These are phyloP conservation scores for Starmerella asiatica DNA, from an alignment of 805 yeast species.

Conservation along the genomic window DNA sequence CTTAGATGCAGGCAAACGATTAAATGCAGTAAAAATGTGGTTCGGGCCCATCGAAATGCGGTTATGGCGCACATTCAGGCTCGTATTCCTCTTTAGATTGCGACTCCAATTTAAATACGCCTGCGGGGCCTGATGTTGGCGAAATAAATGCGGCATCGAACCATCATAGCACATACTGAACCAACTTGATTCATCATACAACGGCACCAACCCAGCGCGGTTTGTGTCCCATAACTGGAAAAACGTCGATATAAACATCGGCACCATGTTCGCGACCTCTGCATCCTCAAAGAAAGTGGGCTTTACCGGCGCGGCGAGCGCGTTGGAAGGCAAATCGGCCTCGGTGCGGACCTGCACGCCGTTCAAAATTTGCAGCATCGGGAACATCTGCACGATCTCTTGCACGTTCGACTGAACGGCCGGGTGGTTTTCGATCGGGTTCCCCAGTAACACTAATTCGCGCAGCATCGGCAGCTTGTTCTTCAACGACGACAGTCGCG, in stretches of 20 bases:
- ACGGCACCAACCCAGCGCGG: constrained; percentile 50
- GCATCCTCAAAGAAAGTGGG: constrained; percentile 72
- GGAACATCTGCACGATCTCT: constrained; percentile 61
- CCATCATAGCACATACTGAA: constrained; percentile 72
- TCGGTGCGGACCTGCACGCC: constrained; percentile 70
- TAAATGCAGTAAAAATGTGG: constrained; percentile 46
- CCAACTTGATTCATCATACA: constrained; percentile 73
- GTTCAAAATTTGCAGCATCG: constrained; percentile 66
- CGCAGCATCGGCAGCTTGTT: constrained; percentile 59
- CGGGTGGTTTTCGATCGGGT: constrained; percentile 47
- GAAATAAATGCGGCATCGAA: constrained; percentile 41
- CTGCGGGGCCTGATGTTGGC: constrained; percentile 1
- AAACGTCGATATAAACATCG: constrained; percentile 66
- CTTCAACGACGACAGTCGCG: constrained; percentile 58
- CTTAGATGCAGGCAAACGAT: constrained; percentile 59
- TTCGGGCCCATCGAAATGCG: constrained; percentile 59
- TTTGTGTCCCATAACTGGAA: constrained; percentile 71
- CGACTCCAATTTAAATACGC: constrained; percentile 14
- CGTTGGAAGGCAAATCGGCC: constrained; percentile 32
- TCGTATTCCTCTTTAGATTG: constrained; percentile 51
- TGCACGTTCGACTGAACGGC: constrained; percentile 32
- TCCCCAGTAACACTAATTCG: constrained; percentile 65
- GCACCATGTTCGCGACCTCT: constrained; percentile 54
- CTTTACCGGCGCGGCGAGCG: constrained; percentile 30
- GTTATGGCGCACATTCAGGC: constrained; percentile 36